Base-by-base conservation (phyloP, 371 early-diverging fungal species). In the Mortierella sp. region DNA sequence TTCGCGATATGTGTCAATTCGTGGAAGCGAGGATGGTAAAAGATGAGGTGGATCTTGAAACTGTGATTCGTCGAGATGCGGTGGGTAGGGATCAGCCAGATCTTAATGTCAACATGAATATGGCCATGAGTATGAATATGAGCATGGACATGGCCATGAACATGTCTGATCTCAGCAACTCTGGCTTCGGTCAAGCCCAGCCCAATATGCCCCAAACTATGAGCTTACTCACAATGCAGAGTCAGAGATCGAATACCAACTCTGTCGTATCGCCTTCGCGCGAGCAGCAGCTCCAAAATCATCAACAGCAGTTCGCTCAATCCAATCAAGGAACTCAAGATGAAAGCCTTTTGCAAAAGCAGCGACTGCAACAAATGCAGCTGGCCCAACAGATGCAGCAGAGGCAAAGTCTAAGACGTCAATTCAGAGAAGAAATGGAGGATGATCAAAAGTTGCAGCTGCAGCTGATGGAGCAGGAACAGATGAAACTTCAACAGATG, bases 1-100 rank as follows among this genome's bases (percentile, higher is more conserved):
- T 89, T 34, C 66, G 86, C 47, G 89, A 88, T 70, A 78, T 88
- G 68, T 89, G 89, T 66, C 87, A 88, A 66, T 71, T 70, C 56
- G 82, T 80, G 6, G 71, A 75, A 22, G 71, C 81, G 7, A 62
- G 49, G 65, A 47, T 70, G 65, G 37, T 70, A 45, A 80, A 69
- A 66, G 79, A 70, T 34, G 73, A 72, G 1, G 17, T 72, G 10
- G 72, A 72, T 4, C 62, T 68, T 19, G 72, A 56, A 3, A 45
- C 28, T 17, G 43, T 51, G 4, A 23, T 67, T 23, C 63, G 45
- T 17, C 54, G 55, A 4, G 51, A 60, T 43, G 26, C 40, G 23
- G 54, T 31, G 26, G 62, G 17, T 2, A 64, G n/a, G n/a, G n/a
- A 64, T n/a, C 40, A 28, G 2, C 15, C 61, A 1, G 75, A 63